phyloP scores from a whole-genome alignment of 2,329 filamentous ascomycete genomes.

The Paecilomyces dactylethromorphus region DNA sequence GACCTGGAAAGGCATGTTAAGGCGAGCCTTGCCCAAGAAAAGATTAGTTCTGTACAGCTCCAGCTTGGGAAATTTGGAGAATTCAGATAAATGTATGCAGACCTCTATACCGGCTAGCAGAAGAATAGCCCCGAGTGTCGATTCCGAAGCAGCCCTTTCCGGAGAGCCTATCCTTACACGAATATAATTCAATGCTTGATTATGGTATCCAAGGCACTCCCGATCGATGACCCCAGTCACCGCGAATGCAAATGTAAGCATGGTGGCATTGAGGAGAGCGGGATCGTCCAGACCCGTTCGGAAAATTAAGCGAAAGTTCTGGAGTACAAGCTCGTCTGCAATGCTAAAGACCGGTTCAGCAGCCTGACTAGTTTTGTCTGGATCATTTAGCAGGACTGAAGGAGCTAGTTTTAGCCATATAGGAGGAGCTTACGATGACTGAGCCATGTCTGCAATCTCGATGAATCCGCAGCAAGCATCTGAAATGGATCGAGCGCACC shows the following conservation, averaged over 20 bases:
- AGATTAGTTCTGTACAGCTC: too few relatives aligned
- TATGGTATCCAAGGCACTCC: constrained; percentile 33
- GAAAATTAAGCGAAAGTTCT: constrained; percentile 32
- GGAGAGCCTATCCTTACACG: constrained; percentile 26
- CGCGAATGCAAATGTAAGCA: constrained; percentile 34
- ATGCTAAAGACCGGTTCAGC: constrained; percentile 33
- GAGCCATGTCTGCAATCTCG: constrained; percentile 3
- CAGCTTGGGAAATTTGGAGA: too few relatives aligned
- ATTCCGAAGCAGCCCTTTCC: constrained; percentile 22
- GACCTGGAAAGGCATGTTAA: constrained; percentile 30
- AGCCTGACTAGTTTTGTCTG: constrained; percentile 19
- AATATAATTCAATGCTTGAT: constrained; percentile 24
- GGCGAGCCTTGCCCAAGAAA: too few relatives aligned
- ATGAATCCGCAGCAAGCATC: constrained; percentile 3
- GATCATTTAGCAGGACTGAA: neutral
- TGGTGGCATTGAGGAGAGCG: constrained; percentile 33
- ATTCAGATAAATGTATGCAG: constrained; percentile 5
- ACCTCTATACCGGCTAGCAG: constrained; percentile 40
- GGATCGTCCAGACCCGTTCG: constrained; percentile 26
- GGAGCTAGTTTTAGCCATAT: neutral
- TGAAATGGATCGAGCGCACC: constrained; percentile 4
- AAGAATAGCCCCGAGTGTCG: constrained; percentile 38
- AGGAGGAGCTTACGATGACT: constrained; percentile 1
- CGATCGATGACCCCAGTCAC: constrained; percentile 17
- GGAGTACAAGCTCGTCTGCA: constrained; percentile 29